Evolutionary conservation across 345 rosid species (phyloP), one percentile per base, ranked within the genome.

Genomic region (Brassica cretica): DNA sequence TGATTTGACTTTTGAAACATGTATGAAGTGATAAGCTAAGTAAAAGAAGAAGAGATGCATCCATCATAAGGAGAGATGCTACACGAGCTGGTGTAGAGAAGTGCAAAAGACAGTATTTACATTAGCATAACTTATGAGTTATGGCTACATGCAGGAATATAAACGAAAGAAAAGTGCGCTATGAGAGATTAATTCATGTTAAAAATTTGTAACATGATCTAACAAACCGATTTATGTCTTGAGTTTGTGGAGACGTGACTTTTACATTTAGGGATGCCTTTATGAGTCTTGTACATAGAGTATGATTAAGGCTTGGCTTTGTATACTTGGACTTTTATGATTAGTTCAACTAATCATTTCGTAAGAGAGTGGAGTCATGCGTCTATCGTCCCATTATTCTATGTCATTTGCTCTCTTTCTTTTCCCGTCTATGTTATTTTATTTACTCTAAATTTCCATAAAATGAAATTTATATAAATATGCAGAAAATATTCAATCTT

Each of bases 291-390:
- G 64, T 60, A 24, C n/a, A 24, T 60, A 60, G 32, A 60, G 33
- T 24, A 60, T 24, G 33, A 10, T 59, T 21, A 21, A 10, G n/a
- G 2, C 7, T 24, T 59, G 62, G 29, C 62, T 58, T 58, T 8
- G 61, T 56, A 56, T 30, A 7, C 15, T 60, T 61, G 5, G 9
- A 15, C 58, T 44, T 67, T 44, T 67, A 49, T 68, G 59, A 68
- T 68, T 68, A 68, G 71, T 68, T 46, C 24, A 68, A 27, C 61
- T 49, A 49, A 68, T 49, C 72, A 49, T 12, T 49, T 68, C 24
- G 60, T 49, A 66, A 41, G 25, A 39, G 41, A 44, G 49, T 41
- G 58, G 56, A 66, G 19, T 44, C 71, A 41, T 49, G 58, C 41
- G 27, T 69, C 58, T 15, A 21, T 49, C 24, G 6, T 49, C 39